A percentile compares a stretch with the other conserved stretches of the same genome.
Conservation (phyloP, 176 grass and related monocot species). For the Ensete ventricosum region DNA sequence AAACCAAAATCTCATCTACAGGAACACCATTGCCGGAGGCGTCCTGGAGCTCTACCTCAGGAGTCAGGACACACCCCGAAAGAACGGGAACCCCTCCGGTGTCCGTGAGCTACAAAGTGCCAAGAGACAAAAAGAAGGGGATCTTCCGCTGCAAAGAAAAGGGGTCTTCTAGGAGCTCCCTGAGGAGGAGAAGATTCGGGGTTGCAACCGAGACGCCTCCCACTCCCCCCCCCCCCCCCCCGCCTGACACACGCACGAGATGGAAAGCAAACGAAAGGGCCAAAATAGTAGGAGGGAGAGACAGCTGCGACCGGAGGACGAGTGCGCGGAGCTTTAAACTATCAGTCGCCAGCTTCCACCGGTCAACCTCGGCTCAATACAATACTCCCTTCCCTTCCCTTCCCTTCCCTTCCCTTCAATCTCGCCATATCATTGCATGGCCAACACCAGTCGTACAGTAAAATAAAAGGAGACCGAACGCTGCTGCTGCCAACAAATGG, state of each 20-base stretch:
- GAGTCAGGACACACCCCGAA: not conserved
- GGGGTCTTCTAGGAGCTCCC: not conserved
- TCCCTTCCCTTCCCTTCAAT: not conserved
- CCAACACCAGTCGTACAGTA: not conserved
- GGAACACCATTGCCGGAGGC: not conserved
- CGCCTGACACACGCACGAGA: not conserved
- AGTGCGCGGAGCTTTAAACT: no score
- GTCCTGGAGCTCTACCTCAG: not conserved
- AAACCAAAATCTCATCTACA: not conserved
- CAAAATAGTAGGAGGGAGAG: not conserved
- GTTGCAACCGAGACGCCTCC: not conserved
- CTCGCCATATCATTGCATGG: not conserved
- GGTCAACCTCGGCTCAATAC: conserved; percentile 12
- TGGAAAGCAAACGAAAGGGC: not conserved
- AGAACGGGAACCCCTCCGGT: not conserved
- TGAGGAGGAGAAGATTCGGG: not conserved
- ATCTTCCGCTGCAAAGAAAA: not conserved
- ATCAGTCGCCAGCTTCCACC: conserved; percentile 9
- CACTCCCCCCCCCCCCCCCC: not conserved
- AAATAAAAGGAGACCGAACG: not conserved
- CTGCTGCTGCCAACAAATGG: not conserved
- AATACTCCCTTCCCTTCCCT: not conserved
- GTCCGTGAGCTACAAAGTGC: not conserved
- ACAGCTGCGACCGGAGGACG: not conserved
- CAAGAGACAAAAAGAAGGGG: not conserved